phyloP scores from a whole-genome alignment of 257 asterid genomes.

The Ajuga chamaepitys region DNA sequence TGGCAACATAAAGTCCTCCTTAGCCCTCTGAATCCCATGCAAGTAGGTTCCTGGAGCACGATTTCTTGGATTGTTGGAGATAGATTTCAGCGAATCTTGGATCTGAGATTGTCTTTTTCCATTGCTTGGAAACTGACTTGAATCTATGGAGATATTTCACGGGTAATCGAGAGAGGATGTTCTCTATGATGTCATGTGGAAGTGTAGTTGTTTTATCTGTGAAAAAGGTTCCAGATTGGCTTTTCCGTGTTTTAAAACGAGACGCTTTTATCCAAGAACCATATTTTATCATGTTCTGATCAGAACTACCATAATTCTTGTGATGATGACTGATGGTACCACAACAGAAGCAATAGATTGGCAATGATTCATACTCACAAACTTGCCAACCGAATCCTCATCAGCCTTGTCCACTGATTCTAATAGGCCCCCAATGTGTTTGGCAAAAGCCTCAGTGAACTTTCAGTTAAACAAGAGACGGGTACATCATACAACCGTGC shows the following conservation, averaged over 20 bases:
- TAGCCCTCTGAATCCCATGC: not conserved
- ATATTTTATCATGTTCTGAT: not conserved
- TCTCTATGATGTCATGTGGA: not conserved
- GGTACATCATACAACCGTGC: not conserved
- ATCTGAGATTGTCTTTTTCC: conserved; percentile 1
- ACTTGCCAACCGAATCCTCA: not conserved
- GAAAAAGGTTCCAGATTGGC: too few species aligned
- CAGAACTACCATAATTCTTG: not conserved
- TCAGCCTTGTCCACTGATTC: not conserved
- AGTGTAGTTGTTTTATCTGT: not conserved
- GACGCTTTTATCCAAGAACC: not conserved
- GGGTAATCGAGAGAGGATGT: not conserved
- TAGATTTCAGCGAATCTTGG: not conserved
- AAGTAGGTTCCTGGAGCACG: too few species aligned
- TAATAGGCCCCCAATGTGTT: not conserved
- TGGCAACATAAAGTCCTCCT: not conserved
- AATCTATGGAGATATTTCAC: not conserved
- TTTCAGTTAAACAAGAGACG: not conserved
- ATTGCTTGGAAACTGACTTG: not conserved
- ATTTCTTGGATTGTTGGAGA: not conserved
- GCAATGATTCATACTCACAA: not conserved
- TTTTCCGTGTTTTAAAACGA: not conserved
- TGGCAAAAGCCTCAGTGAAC: not conserved
- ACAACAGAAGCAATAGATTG: not conserved
- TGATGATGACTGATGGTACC: not conserved